These are phyloP conservation scores for Trichoderma cornu-damae DNA, from an alignment of 2,329 filamentous ascomycete genomes.

Conservation along the genomic window DNA sequence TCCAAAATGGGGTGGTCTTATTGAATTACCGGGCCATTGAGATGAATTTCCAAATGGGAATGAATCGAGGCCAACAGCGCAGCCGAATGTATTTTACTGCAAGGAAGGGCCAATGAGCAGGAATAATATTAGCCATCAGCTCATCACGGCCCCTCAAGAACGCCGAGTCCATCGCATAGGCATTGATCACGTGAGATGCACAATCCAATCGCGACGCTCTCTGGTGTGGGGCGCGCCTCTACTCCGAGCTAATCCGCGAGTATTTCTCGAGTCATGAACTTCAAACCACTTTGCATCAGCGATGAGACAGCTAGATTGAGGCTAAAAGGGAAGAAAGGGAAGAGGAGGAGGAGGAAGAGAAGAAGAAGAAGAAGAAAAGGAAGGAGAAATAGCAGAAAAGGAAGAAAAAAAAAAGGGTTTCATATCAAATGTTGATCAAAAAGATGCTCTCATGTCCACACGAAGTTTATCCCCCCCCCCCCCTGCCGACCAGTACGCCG, in stretches of 20 bases:
- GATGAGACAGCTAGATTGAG: slow-evolving; percentile 9
- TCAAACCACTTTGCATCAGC: slow-evolving; percentile 16
- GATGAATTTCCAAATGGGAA: slow-evolving; percentile 8
- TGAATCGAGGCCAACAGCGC: slow-evolving; percentile 10
- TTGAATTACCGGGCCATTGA: slow-evolving; percentile 13
- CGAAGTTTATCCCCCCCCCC: slow-evolving; percentile 1
- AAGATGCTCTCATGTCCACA: slow-evolving; percentile 1
- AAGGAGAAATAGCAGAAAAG: not conserved
- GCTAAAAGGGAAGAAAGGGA: not conserved
- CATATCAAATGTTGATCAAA: slow-evolving; percentile 2
- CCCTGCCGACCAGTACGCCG: slow-evolving; percentile 14
- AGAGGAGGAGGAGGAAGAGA: not conserved
- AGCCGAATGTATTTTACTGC: slow-evolving; percentile 21
- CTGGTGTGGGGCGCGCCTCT: slow-evolving; percentile 21
- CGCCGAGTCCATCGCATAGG: slow-evolving; percentile 20
- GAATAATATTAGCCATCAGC: slow-evolving; percentile 24
- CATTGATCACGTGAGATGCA: slow-evolving; percentile 23
- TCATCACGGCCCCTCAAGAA: slow-evolving; percentile 25
- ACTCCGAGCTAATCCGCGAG: slow-evolving; percentile 4
- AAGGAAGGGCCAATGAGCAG: slow-evolving; percentile 24
- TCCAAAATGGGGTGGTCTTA: not conserved
- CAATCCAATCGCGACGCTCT: slow-evolving; percentile 17
- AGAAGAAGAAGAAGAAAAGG: not conserved
- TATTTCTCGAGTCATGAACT: slow-evolving; percentile 7
- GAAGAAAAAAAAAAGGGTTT: not conserved